Conservation (phyloP, 73 alveolate species). For the Tetrahymena elliotti region DNA sequence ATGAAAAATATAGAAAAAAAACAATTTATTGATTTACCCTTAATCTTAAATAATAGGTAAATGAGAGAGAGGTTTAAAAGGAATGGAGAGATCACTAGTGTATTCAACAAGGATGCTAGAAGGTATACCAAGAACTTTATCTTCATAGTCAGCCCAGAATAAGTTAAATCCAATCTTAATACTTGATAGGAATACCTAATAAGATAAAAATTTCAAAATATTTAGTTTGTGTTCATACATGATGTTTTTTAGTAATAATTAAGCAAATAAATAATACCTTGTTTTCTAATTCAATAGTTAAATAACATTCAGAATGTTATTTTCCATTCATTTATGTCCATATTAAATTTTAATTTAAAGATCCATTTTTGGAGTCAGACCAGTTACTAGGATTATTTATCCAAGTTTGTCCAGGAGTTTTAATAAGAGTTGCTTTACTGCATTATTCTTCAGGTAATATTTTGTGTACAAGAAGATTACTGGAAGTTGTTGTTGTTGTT, state of each 20-base stretch:
- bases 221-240: background rate
- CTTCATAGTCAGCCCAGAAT: conserved; percentile 27
- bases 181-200: background rate
- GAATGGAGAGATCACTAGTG: conserved; percentile 5
- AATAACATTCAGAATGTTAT: background rate
- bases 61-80: conserved; percentile 16
- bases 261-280: background rate
- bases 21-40: conserved; percentile 4
- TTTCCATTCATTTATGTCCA: background rate
- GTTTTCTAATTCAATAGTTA: background rate
- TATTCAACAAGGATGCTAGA: conserved; percentile 19
- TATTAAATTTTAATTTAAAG: background rate
- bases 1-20: background rate
- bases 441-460: background rate
- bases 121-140: conserved; percentile 27
- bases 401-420: background rate
- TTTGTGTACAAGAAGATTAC: background rate
- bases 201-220: too few relatives aligned
- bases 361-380: background rate
- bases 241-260: background rate
- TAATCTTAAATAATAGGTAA: background rate
- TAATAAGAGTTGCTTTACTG: background rate
- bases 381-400: background rate
- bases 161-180: conserved; percentile 33
- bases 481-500: background rate